These are phyloP conservation scores for Capsicum pubescens DNA, from an alignment of 257 asterid species.

Conservation along the genomic window DNA sequence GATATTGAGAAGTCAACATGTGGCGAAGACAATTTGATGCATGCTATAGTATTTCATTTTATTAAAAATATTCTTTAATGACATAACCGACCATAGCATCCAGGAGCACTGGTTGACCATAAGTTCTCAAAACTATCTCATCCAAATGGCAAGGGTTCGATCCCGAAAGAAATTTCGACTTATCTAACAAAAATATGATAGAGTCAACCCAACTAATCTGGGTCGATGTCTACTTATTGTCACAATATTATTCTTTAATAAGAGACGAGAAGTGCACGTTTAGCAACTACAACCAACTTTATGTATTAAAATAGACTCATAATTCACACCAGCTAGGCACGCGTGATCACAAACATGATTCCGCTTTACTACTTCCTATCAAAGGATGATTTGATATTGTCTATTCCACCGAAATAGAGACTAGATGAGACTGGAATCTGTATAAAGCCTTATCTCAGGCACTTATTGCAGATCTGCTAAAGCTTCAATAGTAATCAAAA, in stretches of 20 bases:
- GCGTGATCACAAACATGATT: background rate
- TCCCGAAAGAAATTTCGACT: background rate
- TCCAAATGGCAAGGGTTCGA: background rate
- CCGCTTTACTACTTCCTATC: background rate
- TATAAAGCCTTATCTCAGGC: slow-evolving; percentile 1
- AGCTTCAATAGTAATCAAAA: background rate
- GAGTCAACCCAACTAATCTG: background rate
- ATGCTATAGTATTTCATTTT: background rate
- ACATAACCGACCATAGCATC: background rate
- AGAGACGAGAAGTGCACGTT: background rate
- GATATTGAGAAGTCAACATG: background rate
- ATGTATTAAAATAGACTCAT: background rate
- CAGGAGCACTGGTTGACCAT: background rate
- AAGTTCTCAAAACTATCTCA: background rate
- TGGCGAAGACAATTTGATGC: background rate
- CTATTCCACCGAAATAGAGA: slow-evolving; percentile 12
- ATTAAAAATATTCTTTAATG: background rate
- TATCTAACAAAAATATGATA: background rate
- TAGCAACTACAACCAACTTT: slow-evolving; percentile 18
- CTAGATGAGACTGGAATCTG: background rate
- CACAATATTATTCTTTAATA: background rate
- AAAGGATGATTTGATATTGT: background rate
- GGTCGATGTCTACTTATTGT: background rate
- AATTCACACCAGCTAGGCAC: background rate
- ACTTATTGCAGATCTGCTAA: background rate